These are phyloP conservation scores for Crithidia acanthocephali DNA, from an alignment of 208 protist genomes.

Conservation along the genomic window DNA sequence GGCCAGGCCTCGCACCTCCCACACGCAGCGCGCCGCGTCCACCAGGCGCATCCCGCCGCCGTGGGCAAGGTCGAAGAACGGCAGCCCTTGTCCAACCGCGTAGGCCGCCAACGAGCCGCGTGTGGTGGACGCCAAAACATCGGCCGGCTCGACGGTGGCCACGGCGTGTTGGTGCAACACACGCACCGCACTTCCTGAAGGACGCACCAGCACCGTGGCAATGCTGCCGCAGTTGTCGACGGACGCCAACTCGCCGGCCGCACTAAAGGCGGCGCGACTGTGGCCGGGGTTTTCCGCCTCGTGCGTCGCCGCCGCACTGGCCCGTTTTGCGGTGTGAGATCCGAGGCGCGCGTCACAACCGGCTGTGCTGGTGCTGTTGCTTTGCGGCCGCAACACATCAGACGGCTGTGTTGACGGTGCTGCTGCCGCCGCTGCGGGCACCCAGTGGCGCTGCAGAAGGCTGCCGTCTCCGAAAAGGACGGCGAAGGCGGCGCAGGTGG, in stretches of 20 bases:
- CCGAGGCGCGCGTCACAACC: too few species aligned
- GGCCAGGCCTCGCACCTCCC: slow-evolving; percentile 65
- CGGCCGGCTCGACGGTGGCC: slow-evolving; percentile 67
- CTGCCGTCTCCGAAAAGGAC: slow-evolving; percentile 78
- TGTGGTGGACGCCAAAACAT: slow-evolving; percentile 49
- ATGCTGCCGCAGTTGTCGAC: slow-evolving; percentile 25
- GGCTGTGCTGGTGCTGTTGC: not conserved
- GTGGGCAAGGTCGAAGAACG: slow-evolving; percentile 81
- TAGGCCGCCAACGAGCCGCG: slow-evolving; percentile 35
- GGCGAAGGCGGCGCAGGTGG: slow-evolving; percentile 42
- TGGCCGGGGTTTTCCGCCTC: too few species aligned
- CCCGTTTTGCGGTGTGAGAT: too few species aligned
- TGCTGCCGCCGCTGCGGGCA: slow-evolving; percentile 15
- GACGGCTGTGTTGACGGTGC: not conserved
- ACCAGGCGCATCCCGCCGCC: slow-evolving; percentile 82
- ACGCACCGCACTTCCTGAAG: slow-evolving; percentile 62
- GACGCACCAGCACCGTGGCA: slow-evolving; percentile 65
- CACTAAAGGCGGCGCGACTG: too few species aligned
- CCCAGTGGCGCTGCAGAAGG: slow-evolving; percentile 54
- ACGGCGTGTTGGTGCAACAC: slow-evolving; percentile 71
- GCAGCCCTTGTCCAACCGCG: slow-evolving; percentile 75
- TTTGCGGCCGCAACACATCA: not conserved
- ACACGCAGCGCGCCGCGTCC: slow-evolving; percentile 67
- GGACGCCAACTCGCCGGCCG: too few species aligned
- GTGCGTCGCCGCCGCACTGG: too few species aligned